phyloP scores from a whole-genome alignment of 306 rosid species.

The Cucurbita maxima region DNA sequence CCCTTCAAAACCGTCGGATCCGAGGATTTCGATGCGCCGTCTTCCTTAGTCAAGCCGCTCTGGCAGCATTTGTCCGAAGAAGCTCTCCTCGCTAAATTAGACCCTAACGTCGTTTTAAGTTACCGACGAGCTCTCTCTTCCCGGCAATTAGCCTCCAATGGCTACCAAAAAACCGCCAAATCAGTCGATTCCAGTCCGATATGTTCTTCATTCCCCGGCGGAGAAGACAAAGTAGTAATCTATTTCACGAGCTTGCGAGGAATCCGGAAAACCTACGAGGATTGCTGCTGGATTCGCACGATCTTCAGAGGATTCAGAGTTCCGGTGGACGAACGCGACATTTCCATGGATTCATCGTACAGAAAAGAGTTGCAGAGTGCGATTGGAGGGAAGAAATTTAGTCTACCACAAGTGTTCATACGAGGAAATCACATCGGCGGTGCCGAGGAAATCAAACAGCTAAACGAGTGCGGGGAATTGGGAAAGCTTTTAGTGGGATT shows the following conservation, averaged over 20 bases:
- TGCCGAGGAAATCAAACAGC: constrained; percentile 47
- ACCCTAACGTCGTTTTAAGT: constrained; percentile 54
- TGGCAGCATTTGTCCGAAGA: constrained; percentile 87
- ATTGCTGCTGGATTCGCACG: constrained; percentile 50
- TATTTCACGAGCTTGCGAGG: constrained; percentile 74
- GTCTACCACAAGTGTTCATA: constrained; percentile 55
- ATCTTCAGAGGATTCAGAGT: constrained; percentile 52
- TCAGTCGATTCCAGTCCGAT: constrained; percentile 51
- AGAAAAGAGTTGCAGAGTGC: constrained; percentile 41
- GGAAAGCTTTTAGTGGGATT: constrained; percentile 37
- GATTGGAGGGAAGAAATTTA: constrained; percentile 25
- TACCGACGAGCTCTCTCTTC: constrained; percentile 64
- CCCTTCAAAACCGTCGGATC: constrained; percentile 20
- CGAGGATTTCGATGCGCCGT: constrained; percentile 11
- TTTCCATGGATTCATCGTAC: constrained; percentile 68
- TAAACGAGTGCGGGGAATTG: constrained; percentile 58
- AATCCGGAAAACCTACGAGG: constrained; percentile 58
- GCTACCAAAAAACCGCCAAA: constrained; percentile 10
- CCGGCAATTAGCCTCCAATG: constrained; percentile 23
- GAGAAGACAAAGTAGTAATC: constrained; percentile 45
- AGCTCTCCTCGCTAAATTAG: constrained; percentile 56
- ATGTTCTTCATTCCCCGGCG: constrained; percentile 16
- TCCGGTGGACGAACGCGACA: constrained; percentile 58
- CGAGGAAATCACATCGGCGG: constrained; percentile 52
- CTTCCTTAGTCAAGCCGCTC: constrained; percentile 37